phyloP scores from a whole-genome alignment of 208 protist species.

The Crithidia thermophila region DNA sequence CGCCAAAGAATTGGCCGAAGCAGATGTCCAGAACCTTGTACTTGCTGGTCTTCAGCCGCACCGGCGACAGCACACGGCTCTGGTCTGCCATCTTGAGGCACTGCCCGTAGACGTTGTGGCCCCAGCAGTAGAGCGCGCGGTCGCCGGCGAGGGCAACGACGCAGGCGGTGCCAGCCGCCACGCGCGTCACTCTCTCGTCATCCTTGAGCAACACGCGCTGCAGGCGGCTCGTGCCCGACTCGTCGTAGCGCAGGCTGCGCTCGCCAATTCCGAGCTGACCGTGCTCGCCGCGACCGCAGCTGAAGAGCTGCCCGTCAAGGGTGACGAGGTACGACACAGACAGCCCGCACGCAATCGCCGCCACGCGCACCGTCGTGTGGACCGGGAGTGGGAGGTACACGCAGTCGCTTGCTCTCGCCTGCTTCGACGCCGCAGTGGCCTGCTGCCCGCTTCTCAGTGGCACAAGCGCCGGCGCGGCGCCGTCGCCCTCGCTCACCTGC shows the following conservation, averaged over 20 bases:
- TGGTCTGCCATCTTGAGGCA: constrained; percentile 40
- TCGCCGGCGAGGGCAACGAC: constrained; percentile 44
- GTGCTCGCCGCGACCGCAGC: constrained; percentile 65
- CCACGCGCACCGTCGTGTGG: constrained; percentile 38
- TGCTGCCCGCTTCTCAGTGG: too few relatives aligned
- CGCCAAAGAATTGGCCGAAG: constrained; percentile 56
- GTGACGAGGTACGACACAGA: constrained; percentile 65
- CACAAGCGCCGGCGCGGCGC: background rate
- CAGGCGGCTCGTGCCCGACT: constrained; percentile 24
- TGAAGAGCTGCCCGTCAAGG: constrained; percentile 56
- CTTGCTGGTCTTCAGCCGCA: constrained; percentile 32
- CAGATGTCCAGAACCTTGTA: constrained; percentile 44
- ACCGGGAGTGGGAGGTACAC: constrained; percentile 28
- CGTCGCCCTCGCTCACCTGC: background rate
- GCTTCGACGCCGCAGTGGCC: background rate
- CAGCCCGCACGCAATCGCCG: constrained; percentile 66
- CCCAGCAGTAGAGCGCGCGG: constrained; percentile 65
- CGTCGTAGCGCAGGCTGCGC: constrained; percentile 13
- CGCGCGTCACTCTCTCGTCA: constrained; percentile 37
- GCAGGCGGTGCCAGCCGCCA: constrained; percentile 49
- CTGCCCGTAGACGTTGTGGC: constrained; percentile 78
- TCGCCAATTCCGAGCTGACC: constrained; percentile 60
- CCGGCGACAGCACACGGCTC: constrained; percentile 29
- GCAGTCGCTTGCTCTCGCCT: background rate
- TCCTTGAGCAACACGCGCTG: constrained; percentile 34